These are phyloP conservation scores for Yamadazyma pseudoaaseri DNA, from an alignment of 1,139 yeast genomes.

Conservation along the genomic window DNA sequence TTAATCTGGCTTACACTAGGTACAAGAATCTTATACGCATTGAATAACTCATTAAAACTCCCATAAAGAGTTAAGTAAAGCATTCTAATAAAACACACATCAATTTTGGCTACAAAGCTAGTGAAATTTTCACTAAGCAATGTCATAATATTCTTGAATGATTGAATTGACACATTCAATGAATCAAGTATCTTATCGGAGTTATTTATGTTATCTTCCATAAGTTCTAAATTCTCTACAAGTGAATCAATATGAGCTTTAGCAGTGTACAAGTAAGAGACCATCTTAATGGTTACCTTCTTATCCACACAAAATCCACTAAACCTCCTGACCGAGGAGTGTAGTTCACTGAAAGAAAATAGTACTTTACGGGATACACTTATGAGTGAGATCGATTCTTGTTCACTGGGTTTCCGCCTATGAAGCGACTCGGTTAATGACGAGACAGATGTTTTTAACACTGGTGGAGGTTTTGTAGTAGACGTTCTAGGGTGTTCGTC, in stretches of 20 bases:
- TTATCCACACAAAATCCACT: slow-evolving; percentile 68
- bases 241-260: slow-evolving; percentile 58
- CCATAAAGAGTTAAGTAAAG: slow-evolving; percentile 71
- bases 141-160: slow-evolving; percentile 54
- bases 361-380: slow-evolving; percentile 56
- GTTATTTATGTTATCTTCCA: slow-evolving; percentile 42
- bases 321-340: slow-evolving; percentile 64
- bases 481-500: slow-evolving; percentile 1
- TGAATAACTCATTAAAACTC: slow-evolving; percentile 70
- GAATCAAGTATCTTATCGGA: slow-evolving; percentile 29
- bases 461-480: slow-evolving; percentile 8
- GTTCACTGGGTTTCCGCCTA: not conserved
- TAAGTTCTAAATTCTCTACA: slow-evolving; percentile 58
- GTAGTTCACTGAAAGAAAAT: slow-evolving; percentile 67
- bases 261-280: slow-evolving; percentile 53
- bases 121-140: slow-evolving; percentile 47
- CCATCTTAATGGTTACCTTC: slow-evolving; percentile 57
- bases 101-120: slow-evolving; percentile 54
- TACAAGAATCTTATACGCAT: slow-evolving; percentile 61
- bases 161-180: slow-evolving; percentile 32
- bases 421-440: slow-evolving; percentile 6
- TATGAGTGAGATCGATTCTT: slow-evolving; percentile 31
- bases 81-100: slow-evolving; percentile 70
- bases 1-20: slow-evolving; percentile 23
- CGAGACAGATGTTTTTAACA: slow-evolving; percentile 2